Percentiles rank a stretch among this genome's conserved stretches.
Evolutionary conservation across 129 eudicot species (phyloP).

Genomic region (Flaveria brownii): DNA sequence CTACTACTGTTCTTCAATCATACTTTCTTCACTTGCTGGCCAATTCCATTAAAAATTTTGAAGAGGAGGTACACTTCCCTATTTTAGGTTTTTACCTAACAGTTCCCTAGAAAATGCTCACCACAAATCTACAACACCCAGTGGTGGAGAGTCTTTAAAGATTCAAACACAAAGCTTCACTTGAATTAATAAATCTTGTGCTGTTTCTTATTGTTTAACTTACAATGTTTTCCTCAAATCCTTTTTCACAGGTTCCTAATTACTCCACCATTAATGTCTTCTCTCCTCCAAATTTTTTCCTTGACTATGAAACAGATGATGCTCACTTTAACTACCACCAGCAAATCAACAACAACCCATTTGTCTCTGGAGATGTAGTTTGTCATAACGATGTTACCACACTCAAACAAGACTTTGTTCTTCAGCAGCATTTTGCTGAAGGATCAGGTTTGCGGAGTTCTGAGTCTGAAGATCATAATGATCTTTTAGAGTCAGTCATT

Average conservation of each 20-base stretch:
- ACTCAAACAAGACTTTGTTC: background rate
- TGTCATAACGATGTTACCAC: background rate
- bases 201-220: background rate
- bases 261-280: conserved; percentile 1
- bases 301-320: conserved; percentile 13
- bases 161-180: background rate
- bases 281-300: conserved; percentile 16
- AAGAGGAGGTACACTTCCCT: background rate
- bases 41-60: background rate
- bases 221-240: conserved; percentile 32
- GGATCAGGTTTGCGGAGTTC: too few relatives aligned
- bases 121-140: background rate
- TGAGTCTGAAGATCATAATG: conserved; percentile 5
- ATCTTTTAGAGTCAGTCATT: conserved; percentile 30
- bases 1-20: background rate
- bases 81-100: background rate
- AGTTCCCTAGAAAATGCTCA: background rate
- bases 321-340: conserved; percentile 21
- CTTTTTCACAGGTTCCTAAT: conserved; percentile 6
- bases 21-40: background rate
- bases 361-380: background rate
- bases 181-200: conserved; percentile 12
- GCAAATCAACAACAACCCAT: conserved; percentile 5
- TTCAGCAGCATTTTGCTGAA: conserved; percentile 15
- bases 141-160: background rate